phyloP scores from a whole-genome alignment of 257 asterid species.

The Oldenlandia corymbosa region DNA sequence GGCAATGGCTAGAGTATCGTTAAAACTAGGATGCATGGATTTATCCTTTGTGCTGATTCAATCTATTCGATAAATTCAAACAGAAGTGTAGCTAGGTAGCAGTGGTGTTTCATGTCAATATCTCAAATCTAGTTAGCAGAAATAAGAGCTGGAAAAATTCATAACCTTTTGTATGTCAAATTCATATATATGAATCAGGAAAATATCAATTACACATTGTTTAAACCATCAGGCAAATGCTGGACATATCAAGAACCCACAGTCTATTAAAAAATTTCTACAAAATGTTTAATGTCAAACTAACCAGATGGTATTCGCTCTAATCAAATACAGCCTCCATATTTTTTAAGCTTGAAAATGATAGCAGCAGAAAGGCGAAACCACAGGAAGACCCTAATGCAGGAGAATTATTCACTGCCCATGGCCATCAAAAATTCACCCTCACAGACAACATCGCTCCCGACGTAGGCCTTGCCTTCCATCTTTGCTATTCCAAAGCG shows the following conservation, averaged over 20 bases:
- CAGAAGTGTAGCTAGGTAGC: background rate
- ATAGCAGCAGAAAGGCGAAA: background rate
- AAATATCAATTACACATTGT: too few relatives aligned
- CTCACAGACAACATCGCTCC: slow-evolving; percentile 81
- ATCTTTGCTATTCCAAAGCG: slow-evolving; percentile 88
- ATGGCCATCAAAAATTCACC: slow-evolving; percentile 92
- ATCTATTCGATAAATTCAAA: background rate
- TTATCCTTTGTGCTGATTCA: too few relatives aligned
- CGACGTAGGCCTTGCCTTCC: slow-evolving; percentile 95
- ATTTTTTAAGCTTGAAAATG: background rate
- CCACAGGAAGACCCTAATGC: slow-evolving; percentile 6
- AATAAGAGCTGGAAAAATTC: too few relatives aligned
- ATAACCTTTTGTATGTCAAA: too few relatives aligned
- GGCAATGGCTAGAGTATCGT: background rate
- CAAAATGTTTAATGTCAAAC: background rate
- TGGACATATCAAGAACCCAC: background rate
- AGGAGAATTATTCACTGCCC: slow-evolving; percentile 37
- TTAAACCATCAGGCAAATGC: too few relatives aligned
- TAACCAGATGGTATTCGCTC: background rate
- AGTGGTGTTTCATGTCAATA: too few relatives aligned
- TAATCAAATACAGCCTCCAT: slow-evolving; percentile 1
- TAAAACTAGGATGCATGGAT: too few relatives aligned
- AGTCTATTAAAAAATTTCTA: background rate
- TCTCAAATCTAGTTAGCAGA: too few relatives aligned
- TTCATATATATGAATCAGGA: too few relatives aligned